Base-by-base conservation (phyloP, 495 filamentous ascomycete genomes). In the Penicillium coprophilum region DNA sequence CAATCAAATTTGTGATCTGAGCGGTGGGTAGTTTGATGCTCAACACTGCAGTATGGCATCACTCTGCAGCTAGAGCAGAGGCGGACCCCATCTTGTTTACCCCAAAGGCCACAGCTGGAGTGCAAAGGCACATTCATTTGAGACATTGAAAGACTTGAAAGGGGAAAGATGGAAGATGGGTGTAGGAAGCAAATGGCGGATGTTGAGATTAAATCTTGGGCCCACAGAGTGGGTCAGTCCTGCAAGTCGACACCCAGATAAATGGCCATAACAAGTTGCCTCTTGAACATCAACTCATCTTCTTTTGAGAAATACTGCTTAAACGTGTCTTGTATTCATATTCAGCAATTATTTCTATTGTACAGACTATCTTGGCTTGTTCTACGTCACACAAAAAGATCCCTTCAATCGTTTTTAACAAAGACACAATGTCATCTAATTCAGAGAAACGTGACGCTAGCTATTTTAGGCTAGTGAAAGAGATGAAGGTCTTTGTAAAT, bases 51-150 rank as follows among this genome's bases (percentile, higher is more conserved):
- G 61, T 85, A 85, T 17, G 56, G 50, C 24, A 73, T 58, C 7
- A 74, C 68, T 56, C 71, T 72, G 60, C 81, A 84, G 36, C 59
- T 70, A 23, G 61, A 47, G 56, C 80, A 83, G 19, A 63, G 65
- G 10, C 46, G 43, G 6, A 70, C 62, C 24, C 64, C 56, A 10
- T 62, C 57, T 21, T 15, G 50, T 11, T 54, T 60, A n/a, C 59
- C 61, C 48, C 70, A 73, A n/a, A 31, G 5, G n/a, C 24, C 27
- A 31, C 46, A 47, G 7, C 46, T 28, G 5, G 46, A 47, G 4
- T 28, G 28, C n/a, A 46, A 3, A 11, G 13, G 6, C 43, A 27
- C 27, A 24, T 24, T 44, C 10, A 24, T 24, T 24, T 24, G 24
- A 24, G 24, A 24, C 24, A 24, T 24, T 24, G 24, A 24, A 24